Evolutionary conservation across 192 early-diverging fungal species (phyloP), one percentile per base, ranked within the genome.

Genomic region (Coemansia sp.): DNA sequence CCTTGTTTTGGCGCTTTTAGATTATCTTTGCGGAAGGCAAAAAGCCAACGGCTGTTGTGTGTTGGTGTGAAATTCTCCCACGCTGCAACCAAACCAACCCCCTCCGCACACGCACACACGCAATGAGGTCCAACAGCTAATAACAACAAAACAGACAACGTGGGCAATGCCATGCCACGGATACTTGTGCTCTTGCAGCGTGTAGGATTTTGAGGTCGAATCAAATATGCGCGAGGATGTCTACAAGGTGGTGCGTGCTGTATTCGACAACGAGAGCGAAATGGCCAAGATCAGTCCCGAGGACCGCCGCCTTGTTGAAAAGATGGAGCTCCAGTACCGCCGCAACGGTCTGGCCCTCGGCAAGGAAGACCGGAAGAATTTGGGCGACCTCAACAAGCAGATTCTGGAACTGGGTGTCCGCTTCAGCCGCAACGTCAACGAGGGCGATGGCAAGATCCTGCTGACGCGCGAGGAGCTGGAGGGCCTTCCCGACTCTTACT

Each of bases 261-360:
- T 88, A 65, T 85, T 79, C 52, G 65, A 84, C 60, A 82, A 72
- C 60, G 68, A 81, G 35, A 74, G 75, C 15, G 75, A 76, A 51
- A 62, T 89, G 55, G 72, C 71, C 33, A 67, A 61, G 45, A 76
- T 89, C 43, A 85, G 83, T 20, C 68, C 85, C 6, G 89, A 92
- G 72, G 91, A 89, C 62, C 76, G 82, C 14, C 88, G 94, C 7
- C 81, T 94, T 56, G 76, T 93, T 18, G 81, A 87, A 38, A 89
- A 90, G 72, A 88, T 88, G 23, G 79, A 89, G 35, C 77, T 83
- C 20, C 83, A 85, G 53, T 95, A 86, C 73, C 82, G 84, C 55
- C 83, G 92, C 60, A 87, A 89, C 63, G 94, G 94, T 7, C 84
- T 93, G 18, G 89, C 83, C 26, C 85, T 95, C 14, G 68, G 78